Evolutionary conservation across 768 basidiomycete species (phyloP), one percentile per base, ranked within the genome.

Genomic region (Daedaleopsis sinensis): DNA sequence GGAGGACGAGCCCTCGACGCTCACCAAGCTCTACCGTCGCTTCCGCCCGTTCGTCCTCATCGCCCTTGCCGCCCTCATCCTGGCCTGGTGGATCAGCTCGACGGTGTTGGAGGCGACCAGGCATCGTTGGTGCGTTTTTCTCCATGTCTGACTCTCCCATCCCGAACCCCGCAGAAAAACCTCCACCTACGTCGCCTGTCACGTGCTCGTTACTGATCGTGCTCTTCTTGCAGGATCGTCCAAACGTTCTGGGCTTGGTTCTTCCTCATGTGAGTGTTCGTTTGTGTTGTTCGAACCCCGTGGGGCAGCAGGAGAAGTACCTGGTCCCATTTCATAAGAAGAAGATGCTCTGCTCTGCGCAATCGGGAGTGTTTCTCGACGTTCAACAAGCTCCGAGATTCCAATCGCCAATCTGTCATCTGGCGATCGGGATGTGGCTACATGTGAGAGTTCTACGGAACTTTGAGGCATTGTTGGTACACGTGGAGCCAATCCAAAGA

Each of bases 61-160:
- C 50, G 84, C 67, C 16, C 63, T 88, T 0, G 88, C 87, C 11
- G 67, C 79, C 13, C 70, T 87, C 52, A 91, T 94, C 65, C 77
- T 93, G 46, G 92, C 83, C 44, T 94, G 92, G 92, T 94, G 92
- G 92, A 86, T 94, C 38, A 88, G 87, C 61, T 76, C 92, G 10
- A 92, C 84, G 0, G 71, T 92, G 13, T 74, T 94, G 52, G 67
- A 77, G 56, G 85, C 80, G 6, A 93, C 93, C 3, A 84, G 92
- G 54, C 87, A 84, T 73, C 80, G 90, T 77, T 94, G 92, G 90
- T 84, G 75, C 62, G 78, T 70, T 65, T 60, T 44, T 51, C 13
- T 39, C n/a, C n/a, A n/a, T n/a, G n/a, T 36, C 3, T 10, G 13
- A 42, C 27, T 3, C 39, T 4, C 39, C 39, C 3, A 11, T 10